Evolutionary conservation across 2,329 filamentous ascomycete species (phyloP), one percentile per base, ranked within the genome.

Genomic region (Cladophialophora psammophila): DNA sequence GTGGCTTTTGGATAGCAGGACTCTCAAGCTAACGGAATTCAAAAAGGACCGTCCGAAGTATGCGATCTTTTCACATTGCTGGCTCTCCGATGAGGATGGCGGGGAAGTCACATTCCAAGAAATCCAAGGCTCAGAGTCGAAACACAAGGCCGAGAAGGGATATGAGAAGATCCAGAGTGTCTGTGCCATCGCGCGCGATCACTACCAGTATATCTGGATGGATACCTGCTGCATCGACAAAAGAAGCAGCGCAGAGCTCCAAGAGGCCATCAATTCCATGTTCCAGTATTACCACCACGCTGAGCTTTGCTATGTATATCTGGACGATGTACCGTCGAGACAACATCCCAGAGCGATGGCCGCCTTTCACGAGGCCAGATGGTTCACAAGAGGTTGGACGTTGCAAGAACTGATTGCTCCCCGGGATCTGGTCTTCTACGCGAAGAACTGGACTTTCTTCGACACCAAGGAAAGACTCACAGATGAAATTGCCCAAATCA

Each of bases 61-160:
- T 64, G 76, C 75, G 6, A 78, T 78, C 55, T 75, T 79, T 10
- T 79, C 76, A 20, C 66, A 69, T 63, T 66, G 64, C 36, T 66
- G 59, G 63, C 36, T 64, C 31, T 32, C 18, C 50, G 68, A 69
- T 5, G 26, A 26, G 26, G 69, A 74, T 31, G 59, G 67, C 26
- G 73, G 74, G 13, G 75, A 79, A 70, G 65, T 75, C 34, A 72
- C 71, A 32, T 70, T 76, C 50, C 63, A 74, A 67, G 71, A 77
- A 60, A 45, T 75, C 13, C 45, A 85, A 42, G 42, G 40, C 20
- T 57, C 55, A 10, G 55, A 52, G 20, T 36, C 48, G 32, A 69
- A 66, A 54, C 36, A 34, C 3, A 69, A 69, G 38, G 56, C 53
- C 20, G 3, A 26, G 26, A 26, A 26, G 26, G 66, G 68, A 12